Evolutionary conservation across 352 stramenopile species (phyloP).

Genomic region (Phytopythium litorale): DNA sequence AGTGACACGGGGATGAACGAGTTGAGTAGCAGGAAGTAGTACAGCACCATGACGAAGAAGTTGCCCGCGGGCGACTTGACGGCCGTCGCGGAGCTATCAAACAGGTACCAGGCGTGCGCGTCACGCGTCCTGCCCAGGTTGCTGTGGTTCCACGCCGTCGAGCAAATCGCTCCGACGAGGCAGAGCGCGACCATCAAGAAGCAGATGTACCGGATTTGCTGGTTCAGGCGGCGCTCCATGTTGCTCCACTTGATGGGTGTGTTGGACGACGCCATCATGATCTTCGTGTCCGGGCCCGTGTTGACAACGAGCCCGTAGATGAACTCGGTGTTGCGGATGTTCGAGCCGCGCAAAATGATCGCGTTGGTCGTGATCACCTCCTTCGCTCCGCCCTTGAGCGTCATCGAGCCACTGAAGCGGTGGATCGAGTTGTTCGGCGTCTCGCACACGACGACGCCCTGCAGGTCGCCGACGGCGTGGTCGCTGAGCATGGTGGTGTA

Average conservation of each 20-base stretch:
- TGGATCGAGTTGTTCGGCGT: constrained; percentile 90
- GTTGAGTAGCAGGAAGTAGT: constrained; percentile 92
- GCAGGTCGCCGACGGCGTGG: constrained; percentile 40
- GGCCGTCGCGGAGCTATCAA: constrained; percentile 37
- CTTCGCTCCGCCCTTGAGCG: constrained; percentile 46
- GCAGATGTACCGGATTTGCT: constrained; percentile 84
- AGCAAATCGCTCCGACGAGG: constrained; percentile 54
- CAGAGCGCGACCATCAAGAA: constrained; percentile 76
- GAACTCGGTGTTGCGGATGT: constrained; percentile 89
- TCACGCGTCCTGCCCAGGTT: constrained; percentile 39
- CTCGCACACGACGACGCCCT: constrained; percentile 72
- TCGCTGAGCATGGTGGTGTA: constrained; percentile 65
- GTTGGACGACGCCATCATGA: constrained; percentile 84
- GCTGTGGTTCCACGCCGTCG: constrained; percentile 60
- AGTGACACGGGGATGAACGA: constrained; percentile 95
- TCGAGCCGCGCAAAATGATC: constrained; percentile 85
- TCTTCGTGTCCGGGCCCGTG: constrained; percentile 87
- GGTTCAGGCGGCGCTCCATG: constrained; percentile 79
- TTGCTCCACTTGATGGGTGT: constrained; percentile 87
- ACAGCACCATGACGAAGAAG: constrained; percentile 90
- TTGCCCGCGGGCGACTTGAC: constrained; percentile 59
- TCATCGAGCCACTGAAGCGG: constrained; percentile 87
- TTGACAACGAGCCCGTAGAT: constrained; percentile 92
- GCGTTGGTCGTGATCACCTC: constrained; percentile 77
- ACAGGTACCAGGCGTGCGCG: constrained; percentile 71